Base-by-base conservation (phyloP, 1,284 basidiomycete genomes). In the Cutaneotrichosporon sp. region DNA sequence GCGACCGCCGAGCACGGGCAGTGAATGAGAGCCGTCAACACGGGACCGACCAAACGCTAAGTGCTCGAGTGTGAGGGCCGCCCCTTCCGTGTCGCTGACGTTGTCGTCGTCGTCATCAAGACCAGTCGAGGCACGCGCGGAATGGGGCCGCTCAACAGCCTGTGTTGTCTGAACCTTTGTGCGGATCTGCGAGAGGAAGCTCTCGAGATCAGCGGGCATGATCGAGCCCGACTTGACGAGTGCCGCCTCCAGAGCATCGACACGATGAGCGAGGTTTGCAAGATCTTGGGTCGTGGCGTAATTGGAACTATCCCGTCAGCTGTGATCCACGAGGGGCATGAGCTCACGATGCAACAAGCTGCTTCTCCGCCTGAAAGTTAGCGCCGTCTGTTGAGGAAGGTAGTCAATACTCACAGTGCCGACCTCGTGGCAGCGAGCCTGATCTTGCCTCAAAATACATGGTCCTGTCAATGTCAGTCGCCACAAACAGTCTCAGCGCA, bases 51-150 rank as follows among this genome's bases (percentile, higher is more conserved):
- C 80, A 65, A 80, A 81, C 2, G 80, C 79, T 11, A 81, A 70
- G 58, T 81, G 79, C 59, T 81, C 81, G 7, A 81, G 71, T 0
- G 79, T 81, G 22, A 81, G 68, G 4, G 80, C 81, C 0, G 81
- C 81, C 21, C 78, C 80, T 64, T 82, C 81, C 0, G 80, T 81
- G 63, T 81, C 80, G 52, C 78, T 76, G 31, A 77, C 75, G 14
- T 67, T 64, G 31, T 75, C 72, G 11, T 64, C 63, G 51, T 62
- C 67, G 21, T 63, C 65, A 4, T 61, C 61, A 13, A 56, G 22
- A 10, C 55, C 55, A 18, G 38, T 22, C 2, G 55, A 56, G 34
- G 56, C 26, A 6, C 36, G 56, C 13, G 40, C 55, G 18, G 65
- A 42, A 7, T 52, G 46, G 6, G 55, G 40, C 18, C 56, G 5